Base-by-base conservation (phyloP, 768 basidiomycete species). In the Panaeolus papilionaceus region DNA sequence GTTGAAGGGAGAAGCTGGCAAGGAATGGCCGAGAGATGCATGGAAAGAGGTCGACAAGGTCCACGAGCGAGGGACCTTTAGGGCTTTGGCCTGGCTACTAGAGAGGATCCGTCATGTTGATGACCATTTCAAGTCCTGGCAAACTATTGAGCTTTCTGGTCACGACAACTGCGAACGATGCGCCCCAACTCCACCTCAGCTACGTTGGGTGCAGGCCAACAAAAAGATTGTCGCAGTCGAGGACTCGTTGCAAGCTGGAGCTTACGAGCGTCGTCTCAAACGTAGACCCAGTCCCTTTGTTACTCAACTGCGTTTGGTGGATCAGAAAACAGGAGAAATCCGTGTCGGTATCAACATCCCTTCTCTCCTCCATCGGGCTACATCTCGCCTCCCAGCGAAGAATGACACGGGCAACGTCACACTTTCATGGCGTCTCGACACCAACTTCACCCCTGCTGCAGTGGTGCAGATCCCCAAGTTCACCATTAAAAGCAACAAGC, bases 231-330 rank as follows among this genome's bases (percentile, higher is more conserved):
- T 86, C 23, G 89, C 94, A 0, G 81, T 95, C 38, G 96, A 98
- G 73, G 93, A 98, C 73, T 86, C 92, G 18, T 82, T 89, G 11
- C 88, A 97, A 74, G 96, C 96, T 49, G 95, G 95, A 6, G 86
- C 90, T 73, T 98, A 94, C 74, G 96, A 98, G 75, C 89, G 93
- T 64, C 86, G 91, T 23, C 83, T 98, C 66, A 98, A 98, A 80
- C 83, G 86, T 66, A 89, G 96, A 20, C 96, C 96, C 0, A 88
- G 83, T 58, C 90, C 96, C 0, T 95, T 98, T 75, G 86, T 96
- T 64, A 92, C 95, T 0, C 94, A 96, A 74, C 84, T 96, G 38
- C 90, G 86, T 71, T 76, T 92, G 33, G 85, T 86, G 64, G 86
- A 88, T 23, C 78, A 88, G 47, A 87, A 87, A 20, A 76, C 82